A percentile compares a stretch with the other conserved stretches of the same genome.
Evolutionary conservation across 2,329 filamentous ascomycete species (phyloP).

Genomic region (Trichoderma atrobrunneum): DNA sequence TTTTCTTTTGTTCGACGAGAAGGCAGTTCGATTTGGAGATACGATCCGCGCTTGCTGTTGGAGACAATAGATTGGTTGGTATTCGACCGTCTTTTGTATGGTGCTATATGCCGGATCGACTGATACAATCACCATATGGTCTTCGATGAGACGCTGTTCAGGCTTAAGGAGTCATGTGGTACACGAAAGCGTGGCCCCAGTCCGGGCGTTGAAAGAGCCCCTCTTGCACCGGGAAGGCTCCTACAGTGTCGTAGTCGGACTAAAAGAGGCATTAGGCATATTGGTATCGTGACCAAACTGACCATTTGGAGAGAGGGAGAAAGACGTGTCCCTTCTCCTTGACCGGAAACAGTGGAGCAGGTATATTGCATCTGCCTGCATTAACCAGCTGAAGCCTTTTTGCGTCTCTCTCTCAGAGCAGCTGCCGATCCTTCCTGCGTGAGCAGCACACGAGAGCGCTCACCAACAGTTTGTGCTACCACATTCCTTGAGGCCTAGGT

Average conservation of each 20-base stretch:
- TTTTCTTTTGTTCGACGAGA: not conserved
- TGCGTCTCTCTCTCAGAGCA: not conserved
- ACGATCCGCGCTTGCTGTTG: not conserved
- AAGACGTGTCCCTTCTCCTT: constrained; percentile 5
- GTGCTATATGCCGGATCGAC: constrained; percentile 20
- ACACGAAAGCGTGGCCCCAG: constrained; percentile 32
- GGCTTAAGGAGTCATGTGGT: constrained; percentile 31
- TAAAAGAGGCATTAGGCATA: constrained; percentile 28
- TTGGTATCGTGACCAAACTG: constrained; percentile 23
- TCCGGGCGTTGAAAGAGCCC: constrained; percentile 30
- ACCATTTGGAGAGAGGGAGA: constrained; percentile 13
- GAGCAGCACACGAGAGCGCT: constrained; percentile 13
- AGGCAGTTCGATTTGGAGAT: not conserved
- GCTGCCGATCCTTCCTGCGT: constrained; percentile 15
- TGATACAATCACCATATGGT: constrained; percentile 19
- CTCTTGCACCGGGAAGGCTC: constrained; percentile 28
- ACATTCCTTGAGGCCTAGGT: constrained; percentile 24
- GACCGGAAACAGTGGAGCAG: constrained; percentile 14
- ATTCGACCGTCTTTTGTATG: constrained; percentile 1
- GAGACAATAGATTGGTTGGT: not conserved
- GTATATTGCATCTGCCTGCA: not conserved
- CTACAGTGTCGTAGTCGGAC: constrained; percentile 27
- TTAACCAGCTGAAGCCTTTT: constrained; percentile 13
- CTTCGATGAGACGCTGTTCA: constrained; percentile 17
- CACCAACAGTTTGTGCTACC: constrained; percentile 22